Percentiles rank a stretch among this genome's conserved stretches.
Conservation (phyloP, 1,284 basidiomycete species). For the Apiotrichum akiyoshidainum region DNA sequence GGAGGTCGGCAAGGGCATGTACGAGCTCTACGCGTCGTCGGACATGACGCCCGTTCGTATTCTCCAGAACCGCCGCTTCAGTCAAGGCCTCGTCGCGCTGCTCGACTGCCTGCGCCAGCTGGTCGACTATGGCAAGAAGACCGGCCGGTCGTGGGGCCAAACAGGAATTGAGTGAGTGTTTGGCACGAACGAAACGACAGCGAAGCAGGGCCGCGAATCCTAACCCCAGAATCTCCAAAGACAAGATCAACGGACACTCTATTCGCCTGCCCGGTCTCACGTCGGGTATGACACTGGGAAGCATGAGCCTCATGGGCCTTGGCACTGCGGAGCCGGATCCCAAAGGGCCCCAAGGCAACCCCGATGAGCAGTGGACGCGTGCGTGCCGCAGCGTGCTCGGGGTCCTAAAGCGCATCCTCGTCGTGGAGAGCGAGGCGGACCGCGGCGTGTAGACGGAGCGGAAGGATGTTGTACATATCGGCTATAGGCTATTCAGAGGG, state of each 20-base stretch:
- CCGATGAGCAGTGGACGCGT: conserved; percentile 90
- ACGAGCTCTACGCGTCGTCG: conserved; percentile 84
- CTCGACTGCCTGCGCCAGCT: conserved; percentile 90
- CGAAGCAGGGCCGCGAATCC: too few relatives aligned
- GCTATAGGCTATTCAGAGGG: too few relatives aligned
- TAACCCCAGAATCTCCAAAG: conserved; percentile 71
- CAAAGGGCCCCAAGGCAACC: conserved; percentile 15
- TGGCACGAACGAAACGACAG: too few relatives aligned
- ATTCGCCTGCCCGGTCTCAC: conserved; percentile 71
- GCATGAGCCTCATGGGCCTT: conserved; percentile 47
- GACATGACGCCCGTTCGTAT: conserved; percentile 73
- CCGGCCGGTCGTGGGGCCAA: conserved; percentile 72
- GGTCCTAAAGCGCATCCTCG: conserved; percentile 66
- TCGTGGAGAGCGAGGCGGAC: conserved; percentile 46
- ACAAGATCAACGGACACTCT: conserved; percentile 91
- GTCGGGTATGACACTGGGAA: conserved; percentile 64
- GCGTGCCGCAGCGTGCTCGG: conserved; percentile 86
- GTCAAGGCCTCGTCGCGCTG: conserved; percentile 92
- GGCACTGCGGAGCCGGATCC: conserved; percentile 16
- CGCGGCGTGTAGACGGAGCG: neutral
- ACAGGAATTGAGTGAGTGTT: conserved; percentile 57
- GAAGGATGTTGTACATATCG: too few relatives aligned
- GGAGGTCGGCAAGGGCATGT: conserved; percentile 74
- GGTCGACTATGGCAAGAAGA: conserved; percentile 72
- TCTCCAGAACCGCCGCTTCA: conserved; percentile 91